Percentiles rank a stretch among this genome's conserved stretches.
Conservation (phyloP, 257 asterid species). For the Solanum ossicruentum region DNA sequence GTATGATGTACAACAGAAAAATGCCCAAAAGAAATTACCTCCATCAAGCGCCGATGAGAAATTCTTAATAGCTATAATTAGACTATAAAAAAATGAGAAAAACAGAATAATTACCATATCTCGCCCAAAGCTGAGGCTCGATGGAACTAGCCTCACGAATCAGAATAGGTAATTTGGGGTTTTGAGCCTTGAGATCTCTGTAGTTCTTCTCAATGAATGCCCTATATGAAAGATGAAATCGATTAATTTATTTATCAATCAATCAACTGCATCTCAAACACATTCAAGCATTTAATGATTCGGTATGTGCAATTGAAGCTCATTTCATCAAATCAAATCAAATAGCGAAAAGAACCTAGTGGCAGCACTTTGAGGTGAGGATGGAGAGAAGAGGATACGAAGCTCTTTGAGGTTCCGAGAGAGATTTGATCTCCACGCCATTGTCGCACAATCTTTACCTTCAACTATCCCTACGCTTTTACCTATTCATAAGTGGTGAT, state of each 20-base stretch:
- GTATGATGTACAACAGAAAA: background rate
- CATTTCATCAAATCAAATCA: background rate
- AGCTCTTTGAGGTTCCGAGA: conserved; percentile 73
- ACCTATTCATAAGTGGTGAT: background rate
- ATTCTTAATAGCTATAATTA: background rate
- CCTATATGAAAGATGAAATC: background rate
- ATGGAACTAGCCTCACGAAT: conserved; percentile 71
- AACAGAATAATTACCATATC: conserved; percentile 45
- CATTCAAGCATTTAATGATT: too few relatives aligned
- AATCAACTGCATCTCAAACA: background rate
- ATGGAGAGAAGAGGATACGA: conserved; percentile 60
- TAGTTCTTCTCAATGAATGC: conserved; percentile 65
- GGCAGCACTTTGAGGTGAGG: conserved; percentile 58
- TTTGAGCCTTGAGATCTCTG: conserved; percentile 79
- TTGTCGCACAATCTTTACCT: background rate
- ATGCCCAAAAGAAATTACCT: background rate
- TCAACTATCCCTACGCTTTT: background rate
- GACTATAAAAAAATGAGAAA: background rate
- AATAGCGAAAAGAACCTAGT: conserved; percentile 31
- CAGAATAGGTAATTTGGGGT: conserved; percentile 77
- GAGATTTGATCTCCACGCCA: conserved; percentile 88
- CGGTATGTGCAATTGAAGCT: background rate
- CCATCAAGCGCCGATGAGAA: background rate
- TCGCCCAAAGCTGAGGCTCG: conserved; percentile 96
- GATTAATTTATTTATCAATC: background rate